Percentiles rank a stretch among this genome's conserved stretches.
Conservation (phyloP, 2,329 filamentous ascomycete species). For the Talaromyces funiculosus region DNA sequence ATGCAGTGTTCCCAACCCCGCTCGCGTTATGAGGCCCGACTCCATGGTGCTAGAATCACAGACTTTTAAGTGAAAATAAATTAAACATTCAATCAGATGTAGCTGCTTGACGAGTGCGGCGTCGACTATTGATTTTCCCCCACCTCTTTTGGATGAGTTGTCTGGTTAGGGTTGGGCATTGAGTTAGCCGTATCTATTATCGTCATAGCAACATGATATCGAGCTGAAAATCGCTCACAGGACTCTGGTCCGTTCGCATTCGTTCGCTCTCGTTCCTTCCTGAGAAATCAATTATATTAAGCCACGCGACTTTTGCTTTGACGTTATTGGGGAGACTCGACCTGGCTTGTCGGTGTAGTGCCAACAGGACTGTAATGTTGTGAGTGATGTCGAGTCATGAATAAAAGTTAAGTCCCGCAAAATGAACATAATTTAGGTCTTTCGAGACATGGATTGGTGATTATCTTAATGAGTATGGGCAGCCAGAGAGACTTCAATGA, state of each 20-base stretch:
- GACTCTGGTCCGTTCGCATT: background rate
- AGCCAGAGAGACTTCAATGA: background rate
- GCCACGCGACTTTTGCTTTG: conserved; percentile 6
- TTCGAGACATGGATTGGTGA: background rate
- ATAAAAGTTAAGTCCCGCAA: background rate
- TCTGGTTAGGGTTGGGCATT: background rate
- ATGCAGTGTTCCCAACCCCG: background rate
- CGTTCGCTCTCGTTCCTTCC: conserved; percentile 2
- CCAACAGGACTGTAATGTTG: background rate
- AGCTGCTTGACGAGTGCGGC: background rate
- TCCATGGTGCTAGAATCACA: background rate
- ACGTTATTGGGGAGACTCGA: background rate
- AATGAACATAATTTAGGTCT: background rate
- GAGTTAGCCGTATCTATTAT: background rate
- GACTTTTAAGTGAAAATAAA: background rate
- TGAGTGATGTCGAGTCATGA: background rate
- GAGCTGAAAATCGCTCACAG: background rate
- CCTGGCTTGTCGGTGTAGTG: background rate
- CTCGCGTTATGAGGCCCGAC: background rate
- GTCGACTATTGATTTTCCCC: conserved; percentile 2
- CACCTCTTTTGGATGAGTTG: background rate
- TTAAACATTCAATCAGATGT: conserved; percentile 3
- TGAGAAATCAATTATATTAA: background rate
- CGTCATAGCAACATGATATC: background rate
- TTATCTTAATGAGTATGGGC: background rate